Evolutionary conservation across 768 basidiomycete species (phyloP).

Genomic region (Neoboletus subvelutipes): DNA sequence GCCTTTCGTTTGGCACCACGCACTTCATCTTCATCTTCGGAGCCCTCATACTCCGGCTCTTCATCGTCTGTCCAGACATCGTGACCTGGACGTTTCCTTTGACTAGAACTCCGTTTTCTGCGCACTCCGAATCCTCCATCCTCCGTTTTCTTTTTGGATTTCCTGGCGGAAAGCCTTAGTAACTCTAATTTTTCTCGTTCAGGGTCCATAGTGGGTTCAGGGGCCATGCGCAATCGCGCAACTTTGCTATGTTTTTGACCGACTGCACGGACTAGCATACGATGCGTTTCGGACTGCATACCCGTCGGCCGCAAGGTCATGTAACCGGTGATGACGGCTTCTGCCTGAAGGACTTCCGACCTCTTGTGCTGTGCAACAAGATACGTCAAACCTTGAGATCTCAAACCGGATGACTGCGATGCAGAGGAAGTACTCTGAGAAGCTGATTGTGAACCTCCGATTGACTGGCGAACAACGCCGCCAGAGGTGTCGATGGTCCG

Average conservation of each 20-base stretch:
- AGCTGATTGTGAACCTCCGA: constrained; percentile 45
- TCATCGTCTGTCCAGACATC: constrained; percentile 72
- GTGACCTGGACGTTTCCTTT: constrained; percentile 40
- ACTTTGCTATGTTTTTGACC: constrained; percentile 83
- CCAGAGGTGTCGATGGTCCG: constrained; percentile 78
- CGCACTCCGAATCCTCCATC: constrained; percentile 49
- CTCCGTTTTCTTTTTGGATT: constrained; percentile 57
- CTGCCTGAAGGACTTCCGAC: constrained; percentile 82
- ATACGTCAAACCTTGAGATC: constrained; percentile 79
- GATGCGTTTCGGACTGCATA: constrained; percentile 88
- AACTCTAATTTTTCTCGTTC: constrained; percentile 72
- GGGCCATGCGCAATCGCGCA: constrained; percentile 73
- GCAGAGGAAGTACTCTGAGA: constrained; percentile 42
- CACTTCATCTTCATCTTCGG: constrained; percentile 60
- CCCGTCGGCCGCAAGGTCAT: constrained; percentile 84
- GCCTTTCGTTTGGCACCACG: constrained; percentile 44
- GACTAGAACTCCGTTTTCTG: constrained; percentile 46
- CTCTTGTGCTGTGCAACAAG: constrained; percentile 88
- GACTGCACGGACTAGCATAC: constrained; percentile 83
- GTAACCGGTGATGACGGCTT: constrained; percentile 78
- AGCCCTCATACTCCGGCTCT: constrained; percentile 52
- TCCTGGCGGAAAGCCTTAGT: constrained; percentile 61
- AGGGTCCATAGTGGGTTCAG: constrained; percentile 75
- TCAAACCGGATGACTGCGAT: constrained; percentile 39
- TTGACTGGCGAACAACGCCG: constrained; percentile 55